Percentiles rank a stretch among this genome's conserved stretches.
Evolutionary conservation across 148 eudicot species (phyloP).

Genomic region (Nepenthes mirabilis): DNA sequence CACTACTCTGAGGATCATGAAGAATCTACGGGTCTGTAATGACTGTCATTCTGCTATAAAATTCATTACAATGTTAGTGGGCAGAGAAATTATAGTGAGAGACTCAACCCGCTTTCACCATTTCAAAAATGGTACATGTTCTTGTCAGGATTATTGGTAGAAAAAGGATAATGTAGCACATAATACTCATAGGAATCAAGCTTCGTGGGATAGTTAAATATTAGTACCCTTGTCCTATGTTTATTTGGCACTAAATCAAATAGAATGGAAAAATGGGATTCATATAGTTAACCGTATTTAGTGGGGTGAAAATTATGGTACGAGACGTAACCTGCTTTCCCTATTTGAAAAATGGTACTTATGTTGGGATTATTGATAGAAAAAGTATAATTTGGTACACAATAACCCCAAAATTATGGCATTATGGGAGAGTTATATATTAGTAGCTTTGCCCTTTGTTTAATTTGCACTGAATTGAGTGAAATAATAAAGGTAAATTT

Average conservation of each 20-base stretch:
- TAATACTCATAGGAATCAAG: too few species aligned
- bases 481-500: too few species aligned
- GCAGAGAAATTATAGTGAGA: constrained; percentile 31
- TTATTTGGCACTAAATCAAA: too few species aligned
- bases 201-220: too few species aligned
- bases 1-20: constrained; percentile 30
- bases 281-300: too few species aligned
- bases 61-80: constrained; percentile 30
- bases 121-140: constrained; percentile 27
- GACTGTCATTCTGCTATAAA: constrained; percentile 37
- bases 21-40: constrained; percentile 31
- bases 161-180: neutral
- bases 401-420: too few species aligned
- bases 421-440: too few species aligned
- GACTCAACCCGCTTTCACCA: constrained; percentile 37
- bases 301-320: constrained; percentile 3
- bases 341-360: constrained; percentile 26
- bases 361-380: constrained; percentile 27
- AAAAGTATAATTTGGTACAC: neutral
- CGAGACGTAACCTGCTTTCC: constrained; percentile 34
- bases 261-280: too few species aligned
- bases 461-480: too few species aligned
- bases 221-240: too few species aligned
- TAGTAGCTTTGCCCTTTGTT: too few species aligned
- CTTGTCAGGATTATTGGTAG: constrained; percentile 34